Base-by-base conservation (phyloP, 306 rosid genomes). In the Alnus rubra region DNA sequence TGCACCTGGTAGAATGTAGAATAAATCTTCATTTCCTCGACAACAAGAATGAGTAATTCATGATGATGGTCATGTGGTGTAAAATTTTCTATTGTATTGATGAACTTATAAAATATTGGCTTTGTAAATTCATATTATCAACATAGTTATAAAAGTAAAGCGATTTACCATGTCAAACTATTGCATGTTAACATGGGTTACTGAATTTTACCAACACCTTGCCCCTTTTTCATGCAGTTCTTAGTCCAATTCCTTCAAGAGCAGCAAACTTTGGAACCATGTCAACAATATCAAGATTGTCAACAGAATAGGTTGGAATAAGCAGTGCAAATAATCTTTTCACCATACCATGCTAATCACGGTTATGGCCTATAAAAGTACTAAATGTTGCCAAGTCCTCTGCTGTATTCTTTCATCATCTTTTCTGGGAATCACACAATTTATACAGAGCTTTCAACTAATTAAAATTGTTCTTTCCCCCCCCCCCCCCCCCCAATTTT, bases 1-100 rank as follows among this genome's bases (percentile, higher is more conserved):
- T 6, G 94, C 98, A 80, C 98, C 98, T 95, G 92, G 13, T 39
- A 68, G 28, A 68, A 68, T 42, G 39, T 18, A 42, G 15, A 68
- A 68, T 7, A 68, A 35, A 9, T 39, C 30, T 68, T 42, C n/a
- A 42, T 68, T 68, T 68, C 51, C 50, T 68, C 72, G 1, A 68
- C 49, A 18, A n/a, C 35, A 42, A 44, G 10, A 28, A 59, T 10
- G 37, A 59, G 13, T 62, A 30, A 39, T 42, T n/a, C 30, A 16
- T 9, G 44, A 16, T 44, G 19, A 42, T 42, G 50, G 31, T 42
- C 9, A 28, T 62, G 51, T 23, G 37, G 42, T 18, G 28, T 16
- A 42, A 18, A 68, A 4, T 68, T 4, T 68, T 68, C 15, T 68
- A 42, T 18, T 13, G 9, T 68, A 30, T 39, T 7, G 72, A 42